A percentile compares a stretch with the other conserved stretches of the same genome.
phyloP scores from a whole-genome alignment of 495 filamentous ascomycete genomes.

The Neurospora tetraspora region DNA sequence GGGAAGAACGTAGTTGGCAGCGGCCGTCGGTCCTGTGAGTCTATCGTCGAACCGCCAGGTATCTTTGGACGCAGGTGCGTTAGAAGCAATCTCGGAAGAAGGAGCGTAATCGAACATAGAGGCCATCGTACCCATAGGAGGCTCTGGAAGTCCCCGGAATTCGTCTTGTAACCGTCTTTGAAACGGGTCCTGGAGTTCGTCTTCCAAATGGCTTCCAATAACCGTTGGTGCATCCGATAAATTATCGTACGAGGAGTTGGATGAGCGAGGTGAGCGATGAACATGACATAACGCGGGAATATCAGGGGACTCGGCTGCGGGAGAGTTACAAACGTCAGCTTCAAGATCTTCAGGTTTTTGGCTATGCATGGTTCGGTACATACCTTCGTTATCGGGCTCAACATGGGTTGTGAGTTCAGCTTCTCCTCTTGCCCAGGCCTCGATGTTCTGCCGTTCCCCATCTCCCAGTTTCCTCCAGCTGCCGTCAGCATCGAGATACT shows the following conservation, averaged over 20 bases:
- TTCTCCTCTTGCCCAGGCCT: neutral
- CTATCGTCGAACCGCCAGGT: neutral
- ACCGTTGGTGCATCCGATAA: neutral
- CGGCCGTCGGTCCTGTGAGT: neutral
- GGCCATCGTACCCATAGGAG: neutral
- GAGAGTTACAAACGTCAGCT: neutral
- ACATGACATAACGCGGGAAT: neutral
- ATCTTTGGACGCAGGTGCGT: neutral
- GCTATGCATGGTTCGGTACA: neutral
- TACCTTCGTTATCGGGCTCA: neutral
- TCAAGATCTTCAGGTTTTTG: neutral
- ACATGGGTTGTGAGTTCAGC: neutral
- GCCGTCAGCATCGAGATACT: neutral
- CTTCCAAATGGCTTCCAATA: neutral
- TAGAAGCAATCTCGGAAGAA: neutral
- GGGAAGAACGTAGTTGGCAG: neutral
- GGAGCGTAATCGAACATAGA: neutral
- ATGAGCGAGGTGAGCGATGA: neutral
- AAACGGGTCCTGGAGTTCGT: neutral
- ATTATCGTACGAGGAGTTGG: neutral
- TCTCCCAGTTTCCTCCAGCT: neutral
- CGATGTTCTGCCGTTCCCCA: neutral
- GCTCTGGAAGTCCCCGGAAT: neutral
- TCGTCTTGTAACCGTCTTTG: neutral
- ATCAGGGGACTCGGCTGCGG: neutral